phyloP scores from a whole-genome alignment of 352 stramenopile species.

The Phytophthora hibernalis region DNA sequence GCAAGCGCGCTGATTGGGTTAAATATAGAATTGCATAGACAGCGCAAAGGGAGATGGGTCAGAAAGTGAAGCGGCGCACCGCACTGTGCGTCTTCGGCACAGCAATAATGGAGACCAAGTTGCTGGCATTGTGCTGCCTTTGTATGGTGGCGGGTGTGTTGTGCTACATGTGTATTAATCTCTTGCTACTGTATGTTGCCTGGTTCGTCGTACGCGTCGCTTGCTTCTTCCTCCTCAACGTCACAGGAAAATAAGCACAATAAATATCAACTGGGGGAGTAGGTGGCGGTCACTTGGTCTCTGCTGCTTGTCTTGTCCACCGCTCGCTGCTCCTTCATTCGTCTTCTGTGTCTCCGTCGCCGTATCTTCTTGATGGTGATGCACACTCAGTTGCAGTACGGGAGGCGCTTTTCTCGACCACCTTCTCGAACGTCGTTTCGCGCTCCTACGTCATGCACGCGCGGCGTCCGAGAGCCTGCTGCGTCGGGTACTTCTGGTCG shows the following conservation, averaged over 20 bases:
- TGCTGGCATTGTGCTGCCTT: no score
- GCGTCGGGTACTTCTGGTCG: conserved; percentile 86
- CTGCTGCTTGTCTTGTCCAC: background rate
- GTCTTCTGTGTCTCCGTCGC: conserved; percentile 5
- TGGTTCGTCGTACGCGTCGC: conserved; percentile 14
- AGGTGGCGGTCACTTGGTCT: conserved; percentile 12
- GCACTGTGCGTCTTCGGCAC: conserved; percentile 21
- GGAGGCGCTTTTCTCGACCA: conserved; percentile 14
- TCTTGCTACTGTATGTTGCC: background rate
- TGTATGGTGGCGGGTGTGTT: no score
- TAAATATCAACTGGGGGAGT: conserved; percentile 39
- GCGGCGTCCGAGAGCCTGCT: conserved; percentile 61
- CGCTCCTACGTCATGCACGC: conserved; percentile 52
- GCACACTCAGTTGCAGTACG: background rate
- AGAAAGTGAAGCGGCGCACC: conserved; percentile 16
- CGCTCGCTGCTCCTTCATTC: background rate
- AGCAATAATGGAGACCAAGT: background rate
- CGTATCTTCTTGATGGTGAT: background rate
- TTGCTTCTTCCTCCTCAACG: conserved; percentile 19
- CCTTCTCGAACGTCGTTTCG: conserved; percentile 14
- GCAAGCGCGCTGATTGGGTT: conserved; percentile 27
- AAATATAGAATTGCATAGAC: conserved; percentile 35
- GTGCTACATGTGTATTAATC: background rate
- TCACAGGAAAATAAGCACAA: conserved; percentile 28
- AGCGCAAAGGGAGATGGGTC: conserved; percentile 10